Evolutionary conservation across 495 filamentous ascomycete species (phyloP).

Genomic region (Neurospora sp.): DNA sequence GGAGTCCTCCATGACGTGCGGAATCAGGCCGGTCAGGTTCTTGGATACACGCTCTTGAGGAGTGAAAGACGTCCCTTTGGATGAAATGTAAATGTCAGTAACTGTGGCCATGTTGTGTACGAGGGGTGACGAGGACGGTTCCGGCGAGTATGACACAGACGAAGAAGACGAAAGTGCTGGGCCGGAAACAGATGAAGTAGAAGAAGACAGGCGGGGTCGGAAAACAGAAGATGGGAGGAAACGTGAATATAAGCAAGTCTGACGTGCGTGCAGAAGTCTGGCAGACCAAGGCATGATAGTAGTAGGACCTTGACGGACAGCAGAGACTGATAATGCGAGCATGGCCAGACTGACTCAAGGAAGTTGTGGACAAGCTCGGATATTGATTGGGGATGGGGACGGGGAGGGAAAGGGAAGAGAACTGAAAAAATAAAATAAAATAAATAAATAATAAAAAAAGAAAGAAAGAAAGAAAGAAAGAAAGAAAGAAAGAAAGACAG

Average conservation of each 20-base stretch:
- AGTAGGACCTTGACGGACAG: constrained; percentile 1
- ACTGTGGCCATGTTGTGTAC: neutral
- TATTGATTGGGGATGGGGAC: neutral
- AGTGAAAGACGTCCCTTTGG: constrained; percentile 44
- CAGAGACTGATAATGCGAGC: neutral
- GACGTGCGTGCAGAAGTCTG: neutral
- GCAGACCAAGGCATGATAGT: neutral
- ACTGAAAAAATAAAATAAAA: too few species aligned
- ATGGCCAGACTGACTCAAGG: neutral
- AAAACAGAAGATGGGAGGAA: neutral
- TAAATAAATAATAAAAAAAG: too few species aligned
- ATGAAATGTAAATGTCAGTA: neutral
- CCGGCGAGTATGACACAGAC: constrained; percentile 7
- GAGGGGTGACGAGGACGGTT: constrained; percentile 1
- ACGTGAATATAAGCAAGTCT: neutral
- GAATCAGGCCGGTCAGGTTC: constrained; percentile 49
- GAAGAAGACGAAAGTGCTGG: neutral
- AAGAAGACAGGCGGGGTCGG: neutral
- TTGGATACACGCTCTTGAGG: constrained; percentile 45
- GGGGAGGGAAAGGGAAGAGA: constrained; percentile 5
- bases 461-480: neutral
- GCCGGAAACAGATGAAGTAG: neutral
- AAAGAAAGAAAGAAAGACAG: too few species aligned
- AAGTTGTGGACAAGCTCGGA: neutral
- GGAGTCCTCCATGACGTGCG: constrained; percentile 45